These are phyloP conservation scores for Cyclotella cryptica DNA, from an alignment of 108 stramenopile species.

Conservation along the genomic window DNA sequence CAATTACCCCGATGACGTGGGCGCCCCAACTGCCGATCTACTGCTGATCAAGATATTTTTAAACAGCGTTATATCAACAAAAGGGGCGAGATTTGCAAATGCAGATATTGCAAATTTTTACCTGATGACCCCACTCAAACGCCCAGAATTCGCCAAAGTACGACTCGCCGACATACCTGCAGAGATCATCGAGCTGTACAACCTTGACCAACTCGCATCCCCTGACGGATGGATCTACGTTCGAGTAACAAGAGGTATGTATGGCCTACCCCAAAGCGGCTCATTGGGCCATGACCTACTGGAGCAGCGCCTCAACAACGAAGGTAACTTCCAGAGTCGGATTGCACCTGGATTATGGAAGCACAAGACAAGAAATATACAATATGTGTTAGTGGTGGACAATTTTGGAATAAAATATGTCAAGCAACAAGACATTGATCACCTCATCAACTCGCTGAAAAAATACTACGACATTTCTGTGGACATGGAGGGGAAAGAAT, in stretches of 20 bases:
- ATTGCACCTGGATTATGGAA: conserved; percentile 25
- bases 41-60: too few species aligned
- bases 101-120: conserved; percentile 31
- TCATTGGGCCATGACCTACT: too few species aligned
- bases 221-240: conserved; percentile 21
- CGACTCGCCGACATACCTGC: conserved; percentile 24
- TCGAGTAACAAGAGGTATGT: conserved; percentile 32
- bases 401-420: too few species aligned
- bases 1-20: too few species aligned
- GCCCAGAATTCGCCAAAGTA: conserved; percentile 39
- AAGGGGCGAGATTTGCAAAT: too few species aligned
- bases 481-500: too few species aligned
- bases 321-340: neutral
- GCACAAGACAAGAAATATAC: neutral
- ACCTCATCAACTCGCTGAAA: too few species aligned
- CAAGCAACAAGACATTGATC: too few species aligned
- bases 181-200: conserved; percentile 49
- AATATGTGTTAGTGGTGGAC: neutral
- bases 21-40: neutral
- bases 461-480: too few species aligned
- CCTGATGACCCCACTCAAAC: conserved; percentile 47
- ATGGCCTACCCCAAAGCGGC: neutral
- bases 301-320: too few species aligned
- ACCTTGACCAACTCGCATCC: conserved; percentile 16
- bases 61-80: too few species aligned